Conservation (phyloP, 208 protist species). For the Histomonas meleagridis region DNA sequence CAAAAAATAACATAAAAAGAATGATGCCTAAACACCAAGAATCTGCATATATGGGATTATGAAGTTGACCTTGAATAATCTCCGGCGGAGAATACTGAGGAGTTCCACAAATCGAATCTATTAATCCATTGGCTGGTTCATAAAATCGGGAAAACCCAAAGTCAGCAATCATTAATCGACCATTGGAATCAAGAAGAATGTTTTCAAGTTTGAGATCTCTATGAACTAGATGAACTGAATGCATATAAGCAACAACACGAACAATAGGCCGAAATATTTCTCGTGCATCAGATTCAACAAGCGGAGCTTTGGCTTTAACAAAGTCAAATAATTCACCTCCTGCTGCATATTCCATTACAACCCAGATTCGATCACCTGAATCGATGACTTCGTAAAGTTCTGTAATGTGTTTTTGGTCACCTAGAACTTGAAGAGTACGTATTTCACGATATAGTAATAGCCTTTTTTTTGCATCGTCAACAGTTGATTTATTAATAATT, state of each 20-base stretch:
- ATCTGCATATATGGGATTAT: conserved; percentile 20
- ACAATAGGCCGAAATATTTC: conserved; percentile 41
- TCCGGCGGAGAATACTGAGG: conserved; percentile 5
- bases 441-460: neutral
- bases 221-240: conserved; percentile 35
- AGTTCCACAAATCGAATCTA: conserved; percentile 4
- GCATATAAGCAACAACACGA: conserved; percentile 39
- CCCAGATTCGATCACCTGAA: conserved; percentile 22
- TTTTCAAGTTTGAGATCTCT: conserved; percentile 45
- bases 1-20: neutral
- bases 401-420: neutral
- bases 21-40: conserved; percentile 29
- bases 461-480: neutral
- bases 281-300: conserved; percentile 37
- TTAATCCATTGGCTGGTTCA: neutral
- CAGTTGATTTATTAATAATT: neutral
- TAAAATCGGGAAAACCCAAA: conserved; percentile 33
- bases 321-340: conserved; percentile 41
- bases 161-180: neutral
- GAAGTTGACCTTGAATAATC: neutral
- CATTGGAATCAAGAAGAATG: conserved; percentile 21
- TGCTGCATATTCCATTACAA: conserved; percentile 38
- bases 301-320: conserved; percentile 36
- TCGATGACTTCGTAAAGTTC: conserved; percentile 24
- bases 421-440: neutral